Evolutionary conservation across 257 asterid species (phyloP).

Genomic region (Avicennia marina): DNA sequence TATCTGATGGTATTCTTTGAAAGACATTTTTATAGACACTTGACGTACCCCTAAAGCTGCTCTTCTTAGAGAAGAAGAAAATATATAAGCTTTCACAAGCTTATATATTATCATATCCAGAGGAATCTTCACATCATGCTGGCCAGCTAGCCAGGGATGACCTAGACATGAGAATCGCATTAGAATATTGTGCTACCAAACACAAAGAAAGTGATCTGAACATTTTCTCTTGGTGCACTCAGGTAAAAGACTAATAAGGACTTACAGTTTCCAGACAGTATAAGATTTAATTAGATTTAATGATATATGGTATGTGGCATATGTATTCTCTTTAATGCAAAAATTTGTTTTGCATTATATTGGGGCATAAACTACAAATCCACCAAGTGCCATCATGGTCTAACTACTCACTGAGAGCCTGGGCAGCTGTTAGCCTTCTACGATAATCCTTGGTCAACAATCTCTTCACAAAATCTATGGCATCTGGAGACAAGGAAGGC

Average conservation of each 20-base stretch:
- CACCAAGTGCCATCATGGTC: neutral
- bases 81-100: conserved; percentile 76
- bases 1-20: too few species aligned
- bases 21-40: neutral
- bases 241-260: too few species aligned
- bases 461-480: conserved; percentile 82
- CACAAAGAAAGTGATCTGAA: neutral
- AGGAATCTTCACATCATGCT: conserved; percentile 71
- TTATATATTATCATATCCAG: conserved; percentile 76
- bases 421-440: conserved; percentile 80
- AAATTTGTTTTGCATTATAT: too few species aligned
- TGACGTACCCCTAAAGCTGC: conserved; percentile 73
- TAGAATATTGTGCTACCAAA: neutral
- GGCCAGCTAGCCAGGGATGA: conserved; percentile 91
- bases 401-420: conserved; percentile 72
- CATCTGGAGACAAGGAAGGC: conserved; percentile 76
- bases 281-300: too few species aligned
- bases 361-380: too few species aligned
- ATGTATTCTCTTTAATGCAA: too few species aligned
- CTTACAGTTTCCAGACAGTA: too few species aligned
- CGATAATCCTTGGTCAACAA: conserved; percentile 83
- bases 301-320: too few species aligned
- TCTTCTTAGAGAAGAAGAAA: conserved; percentile 78
- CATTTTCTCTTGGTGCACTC: too few species aligned
- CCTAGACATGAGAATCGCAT: conserved; percentile 34